Percentiles rank a stretch among this genome's conserved stretches.
These are phyloP conservation scores for Lactarius tabidus DNA, from an alignment of 768 basidiomycete species.

Conservation along the genomic window DNA sequence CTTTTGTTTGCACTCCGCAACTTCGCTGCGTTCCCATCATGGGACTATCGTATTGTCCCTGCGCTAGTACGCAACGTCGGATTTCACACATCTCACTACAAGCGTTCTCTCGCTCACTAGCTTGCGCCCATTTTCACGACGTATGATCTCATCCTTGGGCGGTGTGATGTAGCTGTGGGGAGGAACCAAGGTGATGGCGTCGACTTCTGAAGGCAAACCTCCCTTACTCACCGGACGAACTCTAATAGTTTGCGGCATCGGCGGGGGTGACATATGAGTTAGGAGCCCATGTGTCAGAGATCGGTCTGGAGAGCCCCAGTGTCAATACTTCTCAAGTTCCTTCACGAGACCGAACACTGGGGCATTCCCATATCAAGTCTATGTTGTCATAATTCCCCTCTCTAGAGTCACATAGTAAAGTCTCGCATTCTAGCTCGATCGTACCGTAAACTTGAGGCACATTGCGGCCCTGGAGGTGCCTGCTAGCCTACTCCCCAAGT, in stretches of 20 bases:
- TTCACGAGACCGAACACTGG: neutral
- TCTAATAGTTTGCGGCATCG: constrained; percentile 1
- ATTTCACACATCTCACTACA: neutral
- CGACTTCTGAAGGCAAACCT: neutral
- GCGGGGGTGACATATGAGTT: neutral
- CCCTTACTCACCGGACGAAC: constrained; percentile 3
- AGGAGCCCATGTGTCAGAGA: constrained; percentile 1
- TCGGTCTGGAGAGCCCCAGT: neutral
- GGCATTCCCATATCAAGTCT: constrained; percentile 2
- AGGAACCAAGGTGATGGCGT: constrained; percentile 2
- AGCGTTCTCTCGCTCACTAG: neutral
- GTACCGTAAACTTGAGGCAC: constrained; percentile 8
- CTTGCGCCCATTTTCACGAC: neutral
- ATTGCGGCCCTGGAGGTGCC: constrained; percentile 4
- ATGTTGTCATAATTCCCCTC: constrained; percentile 3
- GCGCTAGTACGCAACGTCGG: neutral
- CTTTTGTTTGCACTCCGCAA: neutral
- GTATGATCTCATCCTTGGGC: neutral
- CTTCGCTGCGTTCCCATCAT: neutral
- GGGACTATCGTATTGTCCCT: neutral
- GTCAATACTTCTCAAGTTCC: neutral
- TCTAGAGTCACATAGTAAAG: constrained; percentile 5
- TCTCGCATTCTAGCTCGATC: constrained; percentile 10
- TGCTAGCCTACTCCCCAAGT: neutral
- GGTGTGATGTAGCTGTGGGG: neutral